A percentile compares a stretch with the other conserved stretches of the same genome.
Conservation (phyloP, 2,329 filamentous ascomycete genomes). For the Fusarium austroafricanum region DNA sequence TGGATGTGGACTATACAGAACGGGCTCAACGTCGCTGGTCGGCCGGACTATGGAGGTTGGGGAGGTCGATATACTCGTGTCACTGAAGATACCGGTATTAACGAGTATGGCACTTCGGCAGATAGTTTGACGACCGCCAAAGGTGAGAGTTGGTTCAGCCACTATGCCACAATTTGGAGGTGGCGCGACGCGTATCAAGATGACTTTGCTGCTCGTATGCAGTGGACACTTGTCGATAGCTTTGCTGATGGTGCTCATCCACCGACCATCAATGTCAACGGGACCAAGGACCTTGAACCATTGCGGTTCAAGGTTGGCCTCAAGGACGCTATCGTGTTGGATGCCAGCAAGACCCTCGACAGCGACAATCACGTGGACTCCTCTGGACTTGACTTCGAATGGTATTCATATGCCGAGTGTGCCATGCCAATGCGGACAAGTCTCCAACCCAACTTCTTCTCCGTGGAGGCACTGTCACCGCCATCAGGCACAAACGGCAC, state of each 20-base stretch:
- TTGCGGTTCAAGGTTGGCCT: not conserved
- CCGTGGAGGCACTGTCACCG: not conserved
- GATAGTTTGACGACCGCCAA: not conserved
- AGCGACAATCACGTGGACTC: not conserved
- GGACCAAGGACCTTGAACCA: not conserved
- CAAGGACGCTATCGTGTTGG: not conserved
- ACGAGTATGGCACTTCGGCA: slow-evolving; percentile 8
- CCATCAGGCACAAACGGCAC: slow-evolving; percentile 1
- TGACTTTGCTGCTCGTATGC: slow-evolving; percentile 21
- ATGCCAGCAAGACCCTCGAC: not conserved
- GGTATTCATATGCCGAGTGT: slow-evolving; percentile 15
- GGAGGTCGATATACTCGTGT: slow-evolving; percentile 13
- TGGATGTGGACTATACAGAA: slow-evolving; percentile 17
- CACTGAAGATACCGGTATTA: not conserved
- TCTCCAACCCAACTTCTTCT: slow-evolving; percentile 1
- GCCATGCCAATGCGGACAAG: not conserved
- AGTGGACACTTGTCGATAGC: slow-evolving; percentile 1
- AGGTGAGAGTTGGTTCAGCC: slow-evolving; percentile 1
- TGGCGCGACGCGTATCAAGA: slow-evolving; percentile 26
- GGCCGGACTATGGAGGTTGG: slow-evolving; percentile 14
- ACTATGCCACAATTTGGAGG: slow-evolving; percentile 15
- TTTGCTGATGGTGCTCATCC: slow-evolving; percentile 4
- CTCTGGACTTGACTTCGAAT: not conserved
- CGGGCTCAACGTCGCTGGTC: slow-evolving; percentile 6
- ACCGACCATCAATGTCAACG: slow-evolving; percentile 1